Conservation (phyloP, 129 eudicot genomes). For the Daucus carota region DH1_v3.0 NC_030382.2:51793501-51794000, state of each 20-base stretch:
- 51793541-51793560: background rate
- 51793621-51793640: background rate
- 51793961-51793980: too few relatives aligned
- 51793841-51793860: background rate
- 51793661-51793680: background rate
- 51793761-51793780: background rate
- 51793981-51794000: background rate
- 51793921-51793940: background rate
- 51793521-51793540: slow-evolving; percentile 50
- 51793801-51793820: background rate
- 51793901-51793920: background rate
- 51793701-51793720: background rate
- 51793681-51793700: background rate
- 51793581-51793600: background rate
- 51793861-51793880: background rate
- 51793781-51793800: background rate
- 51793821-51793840: background rate
- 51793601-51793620: background rate
- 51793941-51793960: background rate
- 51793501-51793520: slow-evolving; percentile 69
- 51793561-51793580: background rate
- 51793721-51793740: background rate
- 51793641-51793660: background rate
- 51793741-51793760: background rate
- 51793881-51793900: background rate